Evolutionary conservation across 176 grass and related monocot genomes (phyloP).

Genomic region (Carex kokanica): DNA sequence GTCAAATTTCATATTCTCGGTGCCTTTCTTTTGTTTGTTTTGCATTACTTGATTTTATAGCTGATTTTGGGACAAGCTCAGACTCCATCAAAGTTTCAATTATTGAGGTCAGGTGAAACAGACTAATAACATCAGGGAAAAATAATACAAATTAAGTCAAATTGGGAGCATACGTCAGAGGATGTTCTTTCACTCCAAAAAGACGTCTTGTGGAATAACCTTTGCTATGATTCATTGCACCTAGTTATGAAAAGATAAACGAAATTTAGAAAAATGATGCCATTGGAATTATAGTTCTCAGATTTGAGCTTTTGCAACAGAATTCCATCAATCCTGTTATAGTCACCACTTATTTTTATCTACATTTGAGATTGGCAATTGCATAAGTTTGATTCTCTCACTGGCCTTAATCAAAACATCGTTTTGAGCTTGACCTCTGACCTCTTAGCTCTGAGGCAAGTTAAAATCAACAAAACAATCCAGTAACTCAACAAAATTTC

Average conservation of each 20-base stretch:
- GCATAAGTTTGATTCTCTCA: background rate
- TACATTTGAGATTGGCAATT: background rate
- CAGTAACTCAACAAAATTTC: background rate
- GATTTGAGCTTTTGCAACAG: background rate
- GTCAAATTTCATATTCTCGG: background rate
- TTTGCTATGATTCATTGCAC: conserved; percentile 3
- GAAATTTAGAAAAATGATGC: conserved; percentile 6
- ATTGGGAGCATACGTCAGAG: conserved; percentile 46
- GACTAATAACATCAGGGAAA: background rate
- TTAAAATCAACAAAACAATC: background rate
- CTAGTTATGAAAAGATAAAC: conserved; percentile 1
- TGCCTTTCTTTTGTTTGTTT: background rate
- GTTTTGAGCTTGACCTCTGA: background rate
- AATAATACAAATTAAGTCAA: background rate
- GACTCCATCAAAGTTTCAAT: background rate
- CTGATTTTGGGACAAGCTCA: background rate
- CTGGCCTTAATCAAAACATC: background rate
- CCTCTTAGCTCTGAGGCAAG: background rate
- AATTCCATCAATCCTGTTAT: background rate
- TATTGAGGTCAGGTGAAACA: background rate
- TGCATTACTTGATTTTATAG: background rate
- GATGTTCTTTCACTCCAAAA: conserved; percentile 34
- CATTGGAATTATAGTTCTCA: background rate
- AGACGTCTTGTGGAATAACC: conserved; percentile 1
- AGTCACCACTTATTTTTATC: background rate